Base-by-base conservation (phyloP, 805 yeast species). In the Cyberlindnera maritima region DNA sequence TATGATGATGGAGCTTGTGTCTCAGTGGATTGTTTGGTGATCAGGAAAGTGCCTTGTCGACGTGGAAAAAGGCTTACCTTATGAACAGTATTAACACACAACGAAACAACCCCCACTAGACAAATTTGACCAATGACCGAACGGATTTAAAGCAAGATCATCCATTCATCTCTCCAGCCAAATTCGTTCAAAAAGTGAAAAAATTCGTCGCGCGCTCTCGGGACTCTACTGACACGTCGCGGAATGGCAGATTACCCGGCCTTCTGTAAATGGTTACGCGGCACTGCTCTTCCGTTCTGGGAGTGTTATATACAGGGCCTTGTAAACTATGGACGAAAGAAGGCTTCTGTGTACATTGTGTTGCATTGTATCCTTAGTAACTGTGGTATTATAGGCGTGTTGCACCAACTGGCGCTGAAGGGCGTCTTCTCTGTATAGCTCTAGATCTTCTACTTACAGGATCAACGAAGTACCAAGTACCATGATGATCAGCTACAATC, bases 141-240 rank as follows among this genome's bases (percentile, higher is more conserved):
- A 21, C 25, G 9, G 25, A 21, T 21, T 21, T 21, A n/a, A 32
- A 32, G 12, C 6, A 4, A 12, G 18, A 19, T 20, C 23, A 11
- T 6, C n/a, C 25, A 18, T 13, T 35, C 25, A 21, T 21, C 25
- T 21, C 15, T 15, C 18, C 13, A 9, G 12, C 25, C 37, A 25
- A 37, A 19, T 12, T 32, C 36, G 38, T 38, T 36, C 41, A 40
- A 35, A 44, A 44, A 39, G 40, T 44, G 47, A 44, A 44, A 44
- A 44, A 44, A 44, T 44, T 44, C 47, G 43, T 44, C 41, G 47
- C 34, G 36, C 41, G 33, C 36, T 14, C 43, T 19, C 31, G n/a
- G 29, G 37, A 19, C 19, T n/a, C 3, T 20, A 23, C 18, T 29
- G 33, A n/a, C 43, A 23, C 39, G 43, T 6, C 10, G 5, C 3